phyloP scores from a whole-genome alignment of 2,329 filamentous ascomycete species.

The Nakataea oryzae region DNA sequence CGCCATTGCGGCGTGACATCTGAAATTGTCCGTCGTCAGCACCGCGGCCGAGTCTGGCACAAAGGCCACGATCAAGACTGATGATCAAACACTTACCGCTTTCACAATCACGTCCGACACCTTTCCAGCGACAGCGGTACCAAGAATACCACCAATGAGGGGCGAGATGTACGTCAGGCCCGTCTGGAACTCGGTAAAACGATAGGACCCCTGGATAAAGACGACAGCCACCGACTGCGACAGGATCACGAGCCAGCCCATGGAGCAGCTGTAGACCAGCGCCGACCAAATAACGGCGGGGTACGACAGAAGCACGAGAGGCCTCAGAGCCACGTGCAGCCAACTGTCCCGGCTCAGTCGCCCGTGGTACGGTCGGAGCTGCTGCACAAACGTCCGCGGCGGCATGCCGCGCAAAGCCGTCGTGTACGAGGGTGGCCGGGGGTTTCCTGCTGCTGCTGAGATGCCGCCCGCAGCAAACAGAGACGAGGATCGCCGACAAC shows the following conservation, averaged over 20 bases:
- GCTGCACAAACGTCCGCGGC: slow-evolving; percentile 60
- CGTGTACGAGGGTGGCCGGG: slow-evolving; percentile 45
- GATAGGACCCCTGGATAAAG: slow-evolving; percentile 63
- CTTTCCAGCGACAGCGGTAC: slow-evolving; percentile 84
- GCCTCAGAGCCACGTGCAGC: slow-evolving; percentile 66
- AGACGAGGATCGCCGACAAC: neutral
- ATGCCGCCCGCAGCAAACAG: too few species aligned
- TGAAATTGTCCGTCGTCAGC: slow-evolving; percentile 18
- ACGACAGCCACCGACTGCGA: slow-evolving; percentile 79
- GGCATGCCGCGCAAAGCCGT: slow-evolving; percentile 56
- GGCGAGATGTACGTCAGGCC: slow-evolving; percentile 85
- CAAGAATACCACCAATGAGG: slow-evolving; percentile 78
- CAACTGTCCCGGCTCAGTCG: slow-evolving; percentile 70
- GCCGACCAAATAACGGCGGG: slow-evolving; percentile 85
- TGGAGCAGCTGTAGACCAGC: slow-evolving; percentile 72
- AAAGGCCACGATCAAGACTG: neutral
- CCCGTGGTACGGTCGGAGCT: slow-evolving; percentile 68
- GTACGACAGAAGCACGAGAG: slow-evolving; percentile 79
- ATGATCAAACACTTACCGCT: neutral
- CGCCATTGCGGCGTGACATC: slow-evolving; percentile 80
- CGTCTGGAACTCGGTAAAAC: slow-evolving; percentile 71
- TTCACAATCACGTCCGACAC: slow-evolving; percentile 73
- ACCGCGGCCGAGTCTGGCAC: neutral
- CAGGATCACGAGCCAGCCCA: slow-evolving; percentile 92
- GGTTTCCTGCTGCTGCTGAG: neutral